Evolutionary conservation across 2,329 filamentous ascomycete species (phyloP), one percentile per base, ranked within the genome.

Genomic region (Penicillium sclerotigenum): DNA sequence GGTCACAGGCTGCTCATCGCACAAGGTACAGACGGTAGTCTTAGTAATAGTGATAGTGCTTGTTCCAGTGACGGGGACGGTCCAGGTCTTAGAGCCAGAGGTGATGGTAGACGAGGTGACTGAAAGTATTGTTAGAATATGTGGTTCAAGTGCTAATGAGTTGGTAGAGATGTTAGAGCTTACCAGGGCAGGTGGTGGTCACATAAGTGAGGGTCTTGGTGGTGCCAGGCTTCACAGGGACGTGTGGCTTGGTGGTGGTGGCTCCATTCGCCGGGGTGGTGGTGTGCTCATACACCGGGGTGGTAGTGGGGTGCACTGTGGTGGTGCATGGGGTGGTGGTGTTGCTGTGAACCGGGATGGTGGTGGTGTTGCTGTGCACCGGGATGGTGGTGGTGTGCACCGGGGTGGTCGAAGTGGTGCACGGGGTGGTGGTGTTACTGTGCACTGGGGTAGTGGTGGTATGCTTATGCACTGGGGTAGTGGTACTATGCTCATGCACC

Each of bases 111-210:
- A 63, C 18, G 61, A 60, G 54, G 68, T 67, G 51, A 71, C 69
- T 68, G 24, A n/a, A 51, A 49, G 31, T 2, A 24, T 22, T 22
- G 43, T 62, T 51, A 62, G 49, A 18, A 47, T n/a, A 26, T 14
- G 31, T 18, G 24, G 4, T 13, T 54, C 16, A 20, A 33, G 33
- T 24, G 18, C 13, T 18, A n/a, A n/a, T 24, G 11, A 29, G 37
- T 53, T 47, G 52, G 28, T 26, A 20, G 38, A 58, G n/a, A 28
- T 20, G 20, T 0, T 49, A 43, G 28, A 8, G 28, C 68, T 59
- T 67, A 73, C 70, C 66, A 57, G 72, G 70, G 64, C 65, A 69
- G 47, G 60, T 61, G 37, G 71, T 74, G 55, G 71, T 74, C 57
- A 68, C 65, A 52, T 58, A 63, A 26, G 71, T 73, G 52, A 66